Conservation (phyloP, 345 rosid genomes). For the Citrus glauca region DNA sequence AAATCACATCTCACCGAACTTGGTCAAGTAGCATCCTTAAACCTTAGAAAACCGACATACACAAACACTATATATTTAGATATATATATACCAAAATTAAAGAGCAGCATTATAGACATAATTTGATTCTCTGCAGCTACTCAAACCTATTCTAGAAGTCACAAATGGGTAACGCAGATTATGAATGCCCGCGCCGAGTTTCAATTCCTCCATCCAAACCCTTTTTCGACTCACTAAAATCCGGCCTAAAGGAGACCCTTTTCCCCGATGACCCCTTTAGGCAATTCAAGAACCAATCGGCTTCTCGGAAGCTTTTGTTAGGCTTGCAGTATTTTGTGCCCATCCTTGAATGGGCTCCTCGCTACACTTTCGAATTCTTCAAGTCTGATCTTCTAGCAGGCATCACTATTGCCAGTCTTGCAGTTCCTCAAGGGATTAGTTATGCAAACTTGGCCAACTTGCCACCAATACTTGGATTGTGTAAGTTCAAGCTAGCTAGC, state of each 20-base stretch:
- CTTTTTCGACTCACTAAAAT: constrained; percentile 54
- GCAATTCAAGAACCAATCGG: constrained; percentile 69
- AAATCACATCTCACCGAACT: not conserved
- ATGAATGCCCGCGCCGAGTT: constrained; percentile 45
- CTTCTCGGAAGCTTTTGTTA: constrained; percentile 43
- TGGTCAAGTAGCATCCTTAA: not conserved
- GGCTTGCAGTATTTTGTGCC: constrained; percentile 76
- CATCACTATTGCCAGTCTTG: constrained; percentile 92
- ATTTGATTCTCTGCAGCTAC: not conserved
- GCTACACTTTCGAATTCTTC: constrained; percentile 67
- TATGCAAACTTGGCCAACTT: constrained; percentile 84
- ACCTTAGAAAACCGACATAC: not conserved
- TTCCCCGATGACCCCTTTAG: constrained; percentile 92
- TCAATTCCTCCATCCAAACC: constrained; percentile 74
- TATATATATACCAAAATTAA: not conserved
- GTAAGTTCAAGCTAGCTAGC: constrained; percentile 32
- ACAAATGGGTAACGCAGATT: constrained; percentile 35
- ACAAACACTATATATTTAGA: not conserved
- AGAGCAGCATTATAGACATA: not conserved
- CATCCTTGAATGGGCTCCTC: constrained; percentile 85
- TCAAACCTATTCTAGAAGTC: not conserved
- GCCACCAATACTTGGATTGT: constrained; percentile 91
- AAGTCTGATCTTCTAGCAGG: constrained; percentile 84
- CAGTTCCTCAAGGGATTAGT: constrained; percentile 97
- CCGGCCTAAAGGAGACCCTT: constrained; percentile 71